phyloP scores from a whole-genome alignment of 2,329 filamentous ascomycete species.

The Fusarium sp. region DNA sequence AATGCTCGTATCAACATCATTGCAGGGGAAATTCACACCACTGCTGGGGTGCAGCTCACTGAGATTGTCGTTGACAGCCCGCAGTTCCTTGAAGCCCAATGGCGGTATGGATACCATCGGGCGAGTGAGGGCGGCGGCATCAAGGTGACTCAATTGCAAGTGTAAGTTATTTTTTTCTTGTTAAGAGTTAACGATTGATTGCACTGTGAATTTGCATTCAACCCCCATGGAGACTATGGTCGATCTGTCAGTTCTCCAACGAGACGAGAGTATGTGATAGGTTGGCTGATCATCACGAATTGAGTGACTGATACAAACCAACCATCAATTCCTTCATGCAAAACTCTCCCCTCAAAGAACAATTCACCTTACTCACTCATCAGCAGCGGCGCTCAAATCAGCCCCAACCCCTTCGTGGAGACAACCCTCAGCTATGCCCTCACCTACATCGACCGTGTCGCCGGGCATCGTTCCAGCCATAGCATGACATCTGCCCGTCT shows the following conservation, averaged over 20 bases:
- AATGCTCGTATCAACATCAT: constrained; percentile 76
- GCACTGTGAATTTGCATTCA: background rate
- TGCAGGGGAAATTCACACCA: constrained; percentile 69
- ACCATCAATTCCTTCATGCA: background rate
- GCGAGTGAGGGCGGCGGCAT: constrained; percentile 82
- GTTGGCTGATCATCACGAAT: constrained; percentile 8
- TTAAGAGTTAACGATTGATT: background rate
- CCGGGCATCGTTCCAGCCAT: constrained; percentile 54
- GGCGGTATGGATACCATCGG: constrained; percentile 86
- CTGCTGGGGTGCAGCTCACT: constrained; percentile 72
- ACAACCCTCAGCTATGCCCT: constrained; percentile 89
- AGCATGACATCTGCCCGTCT: constrained; percentile 78
- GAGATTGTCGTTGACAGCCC: constrained; percentile 91
- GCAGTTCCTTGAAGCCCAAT: constrained; percentile 88
- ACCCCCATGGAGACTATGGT: background rate
- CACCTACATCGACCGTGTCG: constrained; percentile 76
- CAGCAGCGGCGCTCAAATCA: constrained; percentile 61
- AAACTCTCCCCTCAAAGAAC: background rate
- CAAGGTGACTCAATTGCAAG: constrained; percentile 81
- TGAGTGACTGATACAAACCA: constrained; percentile 3
- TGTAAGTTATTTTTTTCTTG: constrained; percentile 68
- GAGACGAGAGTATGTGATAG: constrained; percentile 11
- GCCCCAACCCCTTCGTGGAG: constrained; percentile 87
- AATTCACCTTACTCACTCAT: constrained; percentile 35
- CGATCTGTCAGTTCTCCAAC: background rate